Evolutionary conservation across 1,139 yeast species (phyloP).

Genomic region (Hanseniaspora sp.): DNA sequence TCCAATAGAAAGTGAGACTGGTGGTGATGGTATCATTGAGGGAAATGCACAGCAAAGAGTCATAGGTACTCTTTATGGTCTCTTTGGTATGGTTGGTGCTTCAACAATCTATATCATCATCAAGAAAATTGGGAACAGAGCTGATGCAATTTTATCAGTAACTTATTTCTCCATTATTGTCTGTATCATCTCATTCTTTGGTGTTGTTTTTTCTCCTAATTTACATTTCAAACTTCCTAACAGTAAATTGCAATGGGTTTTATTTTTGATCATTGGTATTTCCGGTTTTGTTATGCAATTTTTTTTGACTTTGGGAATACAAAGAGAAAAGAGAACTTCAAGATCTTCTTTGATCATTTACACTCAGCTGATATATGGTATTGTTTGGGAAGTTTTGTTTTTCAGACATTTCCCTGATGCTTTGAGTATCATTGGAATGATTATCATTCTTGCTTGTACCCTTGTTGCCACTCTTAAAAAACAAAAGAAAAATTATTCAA

Average conservation of each 20-base stretch:
- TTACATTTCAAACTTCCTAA: slow-evolving; percentile 52
- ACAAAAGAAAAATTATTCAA: slow-evolving; percentile 4
- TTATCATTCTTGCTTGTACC: slow-evolving; percentile 39
- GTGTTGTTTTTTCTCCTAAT: slow-evolving; percentile 48
- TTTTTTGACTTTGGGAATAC: slow-evolving; percentile 70
- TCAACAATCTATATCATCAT: slow-evolving; percentile 60
- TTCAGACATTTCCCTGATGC: slow-evolving; percentile 66
- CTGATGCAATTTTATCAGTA: slow-evolving; percentile 72
- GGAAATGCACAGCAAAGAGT: slow-evolving; percentile 30
- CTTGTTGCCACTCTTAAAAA: slow-evolving; percentile 7
- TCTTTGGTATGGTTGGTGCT: slow-evolving; percentile 62
- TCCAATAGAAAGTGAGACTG: slow-evolving; percentile 28
- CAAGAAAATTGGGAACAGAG: slow-evolving; percentile 61
- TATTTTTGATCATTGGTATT: slow-evolving; percentile 52
- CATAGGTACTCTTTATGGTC: slow-evolving; percentile 52
- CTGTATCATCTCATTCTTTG: slow-evolving; percentile 43
- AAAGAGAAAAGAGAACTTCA: slow-evolving; percentile 64
- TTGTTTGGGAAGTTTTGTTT: slow-evolving; percentile 61
- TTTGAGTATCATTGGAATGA: slow-evolving; percentile 58
- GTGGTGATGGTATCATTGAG: slow-evolving; percentile 21
- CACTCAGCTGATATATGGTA: slow-evolving; percentile 65
- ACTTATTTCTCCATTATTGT: slow-evolving; percentile 61
- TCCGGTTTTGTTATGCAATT: slow-evolving; percentile 78
- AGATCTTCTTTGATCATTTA: slow-evolving; percentile 67
- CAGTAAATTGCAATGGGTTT: slow-evolving; percentile 50